Evolutionary conservation across 2,329 filamentous ascomycete species (phyloP).

Genomic region (Sodiomyces alkalinus): DNA sequence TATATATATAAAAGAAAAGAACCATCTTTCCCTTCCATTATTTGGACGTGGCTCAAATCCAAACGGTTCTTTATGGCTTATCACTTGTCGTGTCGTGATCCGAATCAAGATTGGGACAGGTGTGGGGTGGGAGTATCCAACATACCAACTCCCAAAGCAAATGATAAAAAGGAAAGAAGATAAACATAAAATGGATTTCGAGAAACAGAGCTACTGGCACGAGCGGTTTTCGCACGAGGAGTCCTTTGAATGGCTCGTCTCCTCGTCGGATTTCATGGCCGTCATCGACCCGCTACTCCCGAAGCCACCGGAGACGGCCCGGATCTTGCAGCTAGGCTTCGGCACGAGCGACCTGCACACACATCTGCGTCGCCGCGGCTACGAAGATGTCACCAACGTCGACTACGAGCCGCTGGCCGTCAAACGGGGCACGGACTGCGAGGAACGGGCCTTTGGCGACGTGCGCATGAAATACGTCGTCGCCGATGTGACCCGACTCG

Average conservation of each 20-base stretch:
- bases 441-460: slow-evolving; percentile 25
- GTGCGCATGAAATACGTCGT: slow-evolving; percentile 26
- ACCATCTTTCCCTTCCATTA: too few relatives aligned
- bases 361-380: slow-evolving; percentile 25
- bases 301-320: slow-evolving; percentile 8
- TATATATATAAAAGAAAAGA: too few relatives aligned
- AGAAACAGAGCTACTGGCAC: slow-evolving; percentile 34
- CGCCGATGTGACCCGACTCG: slow-evolving; percentile 27
- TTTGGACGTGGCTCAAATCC: too few relatives aligned
- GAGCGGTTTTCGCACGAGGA: slow-evolving; percentile 27
- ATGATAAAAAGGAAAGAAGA: too few relatives aligned
- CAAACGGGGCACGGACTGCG: slow-evolving; percentile 24
- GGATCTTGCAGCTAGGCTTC: slow-evolving; percentile 30
- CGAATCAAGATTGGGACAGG: too few relatives aligned
- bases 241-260: slow-evolving; percentile 31
- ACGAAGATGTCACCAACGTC: slow-evolving; percentile 28
- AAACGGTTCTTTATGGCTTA: too few relatives aligned
- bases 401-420: slow-evolving; percentile 34
- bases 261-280: slow-evolving; percentile 24
- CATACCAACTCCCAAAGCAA: background rate
- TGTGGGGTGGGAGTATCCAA: too few relatives aligned
- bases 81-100: too few relatives aligned
- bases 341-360: slow-evolving; percentile 35
- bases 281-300: slow-evolving; percentile 22
- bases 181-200: slow-evolving; percentile 19